These are phyloP conservation scores for Populus ilicifolia DNA, from an alignment of 345 rosid species.

Conservation along the genomic window DNA sequence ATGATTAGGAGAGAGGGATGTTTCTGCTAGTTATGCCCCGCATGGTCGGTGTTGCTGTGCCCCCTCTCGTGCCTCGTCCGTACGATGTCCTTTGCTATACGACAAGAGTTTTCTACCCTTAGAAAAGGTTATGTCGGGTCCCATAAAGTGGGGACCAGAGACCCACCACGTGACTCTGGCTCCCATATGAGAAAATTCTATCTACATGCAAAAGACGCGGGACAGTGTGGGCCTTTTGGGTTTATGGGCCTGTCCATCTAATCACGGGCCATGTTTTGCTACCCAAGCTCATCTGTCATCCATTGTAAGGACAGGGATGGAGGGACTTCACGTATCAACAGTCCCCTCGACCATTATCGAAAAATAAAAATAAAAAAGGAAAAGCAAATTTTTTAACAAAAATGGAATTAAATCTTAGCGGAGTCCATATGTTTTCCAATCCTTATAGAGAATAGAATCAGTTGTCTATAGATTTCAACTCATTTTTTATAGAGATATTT, in stretches of 20 bases:
- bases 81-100: slow-evolving; percentile 13
- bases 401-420: background rate
- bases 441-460: background rate
- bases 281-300: background rate
- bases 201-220: background rate
- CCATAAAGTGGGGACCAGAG: background rate
- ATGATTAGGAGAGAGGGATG: background rate
- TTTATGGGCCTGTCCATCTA: background rate
- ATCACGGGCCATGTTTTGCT: background rate
- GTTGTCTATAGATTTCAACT: background rate
- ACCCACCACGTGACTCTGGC: background rate
- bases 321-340: background rate
- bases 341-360: background rate
- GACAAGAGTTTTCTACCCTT: background rate
- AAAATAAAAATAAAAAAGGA: background rate
- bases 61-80: slow-evolving; percentile 9
- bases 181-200: background rate
- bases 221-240: background rate
- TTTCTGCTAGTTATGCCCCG: background rate
- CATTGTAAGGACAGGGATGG: background rate
- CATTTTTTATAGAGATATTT: no score
- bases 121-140: background rate
- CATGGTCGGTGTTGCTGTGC: slow-evolving; percentile 13
- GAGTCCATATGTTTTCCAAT: background rate
- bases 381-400: background rate